Evolutionary conservation across 1,139 yeast species (phyloP).

Genomic region (Schwanniomyces etchellsii): DNA sequence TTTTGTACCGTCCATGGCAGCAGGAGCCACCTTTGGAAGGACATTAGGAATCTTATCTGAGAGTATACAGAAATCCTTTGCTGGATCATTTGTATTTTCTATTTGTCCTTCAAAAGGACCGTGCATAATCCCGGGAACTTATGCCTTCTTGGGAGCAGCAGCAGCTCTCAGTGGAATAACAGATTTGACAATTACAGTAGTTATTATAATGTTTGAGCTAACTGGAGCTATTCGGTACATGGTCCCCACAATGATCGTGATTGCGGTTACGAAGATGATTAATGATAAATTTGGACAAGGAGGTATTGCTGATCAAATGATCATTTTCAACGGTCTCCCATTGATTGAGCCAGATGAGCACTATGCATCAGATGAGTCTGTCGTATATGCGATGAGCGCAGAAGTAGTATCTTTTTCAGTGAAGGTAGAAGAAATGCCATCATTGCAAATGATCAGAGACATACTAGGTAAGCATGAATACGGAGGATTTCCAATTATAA

Average conservation of each 20-base stretch:
- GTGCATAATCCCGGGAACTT: constrained; percentile 88
- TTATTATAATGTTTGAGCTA: constrained; percentile 90
- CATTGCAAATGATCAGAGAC: constrained; percentile 28
- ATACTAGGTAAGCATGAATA: constrained; percentile 34
- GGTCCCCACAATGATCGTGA: constrained; percentile 93
- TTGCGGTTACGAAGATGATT: constrained; percentile 80
- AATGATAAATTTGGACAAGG: constrained; percentile 71
- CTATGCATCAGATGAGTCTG: constrained; percentile 48
- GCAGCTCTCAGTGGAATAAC: constrained; percentile 94
- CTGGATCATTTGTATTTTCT: constrained; percentile 40
- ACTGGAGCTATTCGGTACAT: constrained; percentile 91
- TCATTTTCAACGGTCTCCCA: constrained; percentile 83
- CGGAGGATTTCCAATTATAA: constrained; percentile 54
- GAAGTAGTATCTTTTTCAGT: constrained; percentile 47
- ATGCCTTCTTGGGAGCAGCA: constrained; percentile 96
- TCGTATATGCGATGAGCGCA: constrained; percentile 62
- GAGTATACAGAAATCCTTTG: constrained; percentile 38
- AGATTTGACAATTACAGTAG: constrained; percentile 86
- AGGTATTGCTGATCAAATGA: constrained; percentile 96
- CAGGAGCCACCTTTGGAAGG: constrained; percentile 92
- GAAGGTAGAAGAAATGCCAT: constrained; percentile 22
- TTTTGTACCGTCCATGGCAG: constrained; percentile 95
- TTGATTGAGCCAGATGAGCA: constrained; percentile 73
- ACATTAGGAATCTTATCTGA: constrained; percentile 73
- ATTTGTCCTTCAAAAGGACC: constrained; percentile 37